Percentiles rank a stretch among this genome's conserved stretches.
Conservation (phyloP, 2,329 filamentous ascomycete genomes). For the Diplocarpon rosae region DNA sequence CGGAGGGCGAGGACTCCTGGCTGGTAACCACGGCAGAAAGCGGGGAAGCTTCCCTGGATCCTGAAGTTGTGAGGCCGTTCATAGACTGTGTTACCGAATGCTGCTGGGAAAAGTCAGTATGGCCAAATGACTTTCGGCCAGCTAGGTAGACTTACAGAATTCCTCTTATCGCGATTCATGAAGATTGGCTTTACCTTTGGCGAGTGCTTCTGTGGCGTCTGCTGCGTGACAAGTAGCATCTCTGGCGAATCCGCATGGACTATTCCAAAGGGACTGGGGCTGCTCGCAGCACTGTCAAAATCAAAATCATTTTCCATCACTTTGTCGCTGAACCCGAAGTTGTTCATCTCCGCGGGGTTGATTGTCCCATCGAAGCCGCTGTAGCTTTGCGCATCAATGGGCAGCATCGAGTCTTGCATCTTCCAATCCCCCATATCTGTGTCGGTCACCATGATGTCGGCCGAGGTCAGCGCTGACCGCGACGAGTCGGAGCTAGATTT, state of each 20-base stretch:
- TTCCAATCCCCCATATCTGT: conserved; percentile 35
- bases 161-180: conserved; percentile 31
- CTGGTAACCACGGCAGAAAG: conserved; percentile 40
- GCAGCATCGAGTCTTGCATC: conserved; percentile 27
- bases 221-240: conserved; percentile 32
- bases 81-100: conserved; percentile 40
- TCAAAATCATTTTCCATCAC: conserved; percentile 42
- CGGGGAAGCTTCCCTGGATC: conserved; percentile 44
- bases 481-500: conserved; percentile 37
- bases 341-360: conserved; percentile 28
- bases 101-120: conserved; percentile 33
- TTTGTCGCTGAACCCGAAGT: conserved; percentile 32
- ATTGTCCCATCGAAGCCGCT: conserved; percentile 29
- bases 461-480: conserved; percentile 32
- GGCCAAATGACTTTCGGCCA: background rate
- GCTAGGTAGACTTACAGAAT: conserved; percentile 30
- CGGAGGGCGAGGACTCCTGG: conserved; percentile 40
- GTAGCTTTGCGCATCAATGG: conserved; percentile 31
- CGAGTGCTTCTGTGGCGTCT: conserved; percentile 23
- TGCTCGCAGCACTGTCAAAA: conserved; percentile 48
- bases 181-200: conserved; percentile 19
- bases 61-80: conserved; percentile 36
- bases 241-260: conserved; percentile 30
- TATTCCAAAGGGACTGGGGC: conserved; percentile 34
- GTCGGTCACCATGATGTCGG: conserved; percentile 35